These are phyloP conservation scores for Vitellaria paradoxa DNA, from an alignment of 179 eudicot species.

Conservation along the genomic window DNA sequence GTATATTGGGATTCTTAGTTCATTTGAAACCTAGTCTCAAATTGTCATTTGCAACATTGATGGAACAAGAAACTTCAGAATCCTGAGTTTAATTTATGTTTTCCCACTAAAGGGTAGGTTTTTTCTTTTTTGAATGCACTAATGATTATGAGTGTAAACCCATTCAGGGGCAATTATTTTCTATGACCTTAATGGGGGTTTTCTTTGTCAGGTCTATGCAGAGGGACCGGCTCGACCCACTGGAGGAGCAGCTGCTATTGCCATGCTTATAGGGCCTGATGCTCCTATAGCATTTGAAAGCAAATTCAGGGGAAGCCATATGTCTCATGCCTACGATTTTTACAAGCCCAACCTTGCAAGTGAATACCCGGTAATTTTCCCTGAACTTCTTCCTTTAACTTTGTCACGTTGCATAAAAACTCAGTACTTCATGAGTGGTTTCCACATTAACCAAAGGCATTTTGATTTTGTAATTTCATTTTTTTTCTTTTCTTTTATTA, in stretches of 20 bases:
- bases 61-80: neutral
- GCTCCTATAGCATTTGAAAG: constrained; percentile 93
- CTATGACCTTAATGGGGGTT: constrained; percentile 3
- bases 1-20: neutral
- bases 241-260: constrained; percentile 93
- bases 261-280: constrained; percentile 92
- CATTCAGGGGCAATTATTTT: neutral
- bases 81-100: neutral
- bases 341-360: constrained; percentile 95
- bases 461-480: neutral
- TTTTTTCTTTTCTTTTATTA: neutral
- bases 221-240: constrained; percentile 97
- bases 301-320: constrained; percentile 89
- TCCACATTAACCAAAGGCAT: neutral
- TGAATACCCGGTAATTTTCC: constrained; percentile 80
- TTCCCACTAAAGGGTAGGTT: neutral
- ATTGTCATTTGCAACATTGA: neutral
- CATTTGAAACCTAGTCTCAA: neutral
- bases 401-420: neutral
- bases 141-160: neutral
- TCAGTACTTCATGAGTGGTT: neutral
- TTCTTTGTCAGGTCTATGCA: constrained; percentile 67
- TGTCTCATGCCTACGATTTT: constrained; percentile 95
- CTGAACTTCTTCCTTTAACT: neutral
- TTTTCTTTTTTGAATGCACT: too few species aligned